Conservation (phyloP, 192 early-diverging fungal species). For the Coemansia sp. region DNA sequence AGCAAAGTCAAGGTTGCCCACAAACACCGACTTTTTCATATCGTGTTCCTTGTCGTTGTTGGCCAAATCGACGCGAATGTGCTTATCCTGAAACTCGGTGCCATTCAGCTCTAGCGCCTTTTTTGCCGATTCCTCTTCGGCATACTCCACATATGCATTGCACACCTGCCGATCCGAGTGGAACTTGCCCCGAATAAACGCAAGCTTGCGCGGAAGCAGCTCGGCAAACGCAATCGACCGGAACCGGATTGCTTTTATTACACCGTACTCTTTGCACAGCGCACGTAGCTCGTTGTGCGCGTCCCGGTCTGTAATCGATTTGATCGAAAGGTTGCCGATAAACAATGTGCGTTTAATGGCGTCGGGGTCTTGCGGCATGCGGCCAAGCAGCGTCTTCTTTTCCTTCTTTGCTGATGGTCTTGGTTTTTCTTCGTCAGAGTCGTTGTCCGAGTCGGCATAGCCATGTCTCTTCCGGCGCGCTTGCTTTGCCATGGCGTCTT, state of each 20-base stretch:
- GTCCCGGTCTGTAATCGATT: slow-evolving; percentile 64
- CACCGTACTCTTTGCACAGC: slow-evolving; percentile 67
- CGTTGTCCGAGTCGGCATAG: slow-evolving; percentile 15
- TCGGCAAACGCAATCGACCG: slow-evolving; percentile 72
- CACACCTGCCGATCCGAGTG: slow-evolving; percentile 80
- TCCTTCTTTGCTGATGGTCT: slow-evolving; percentile 19
- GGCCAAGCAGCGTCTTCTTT: slow-evolving; percentile 43
- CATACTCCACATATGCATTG: slow-evolving; percentile 90
- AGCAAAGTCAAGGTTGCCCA: slow-evolving; percentile 71
- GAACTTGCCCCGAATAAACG: slow-evolving; percentile 80
- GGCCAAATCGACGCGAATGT: slow-evolving; percentile 81
- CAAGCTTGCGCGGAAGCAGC: slow-evolving; percentile 64
- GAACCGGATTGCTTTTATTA: slow-evolving; percentile 84
- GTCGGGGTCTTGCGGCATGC: slow-evolving; percentile 55
- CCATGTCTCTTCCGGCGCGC: slow-evolving; percentile 28
- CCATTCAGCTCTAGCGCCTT: slow-evolving; percentile 70
- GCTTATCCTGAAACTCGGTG: slow-evolving; percentile 77
- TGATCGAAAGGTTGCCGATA: slow-evolving; percentile 86
- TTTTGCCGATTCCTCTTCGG: slow-evolving; percentile 56
- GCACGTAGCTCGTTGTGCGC: slow-evolving; percentile 67
- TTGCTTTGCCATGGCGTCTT: slow-evolving; percentile 28
- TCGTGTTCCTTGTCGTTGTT: slow-evolving; percentile 59
- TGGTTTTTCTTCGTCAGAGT: slow-evolving; percentile 15
- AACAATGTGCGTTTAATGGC: slow-evolving; percentile 79
- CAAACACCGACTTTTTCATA: slow-evolving; percentile 74